phyloP scores from a whole-genome alignment of 495 filamentous ascomycete genomes.

The Lasiosphaeria hispida region DNA sequence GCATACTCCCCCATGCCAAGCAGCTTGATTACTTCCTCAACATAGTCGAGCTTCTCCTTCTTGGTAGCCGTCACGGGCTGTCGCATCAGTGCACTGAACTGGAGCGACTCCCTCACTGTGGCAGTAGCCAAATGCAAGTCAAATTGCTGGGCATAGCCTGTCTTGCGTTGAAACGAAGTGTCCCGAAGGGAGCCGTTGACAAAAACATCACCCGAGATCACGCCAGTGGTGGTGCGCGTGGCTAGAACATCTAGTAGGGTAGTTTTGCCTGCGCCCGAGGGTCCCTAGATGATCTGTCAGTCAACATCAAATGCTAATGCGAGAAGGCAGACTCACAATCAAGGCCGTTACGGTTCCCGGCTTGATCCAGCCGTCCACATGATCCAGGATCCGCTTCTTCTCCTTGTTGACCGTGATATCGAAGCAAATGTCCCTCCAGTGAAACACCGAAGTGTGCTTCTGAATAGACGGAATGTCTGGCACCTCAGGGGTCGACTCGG shows the following conservation, averaged over 20 bases:
- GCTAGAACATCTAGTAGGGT: slow-evolving; percentile 62
- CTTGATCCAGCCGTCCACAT: slow-evolving; percentile 74
- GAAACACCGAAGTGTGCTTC: slow-evolving; percentile 44
- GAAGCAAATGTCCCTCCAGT: slow-evolving; percentile 72
- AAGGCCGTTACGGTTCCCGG: slow-evolving; percentile 74
- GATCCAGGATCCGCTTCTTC: slow-evolving; percentile 59
- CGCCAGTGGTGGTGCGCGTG: slow-evolving; percentile 65
- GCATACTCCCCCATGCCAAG: slow-evolving; percentile 74
- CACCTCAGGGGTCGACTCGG: background rate
- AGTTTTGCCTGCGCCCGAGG: slow-evolving; percentile 74
- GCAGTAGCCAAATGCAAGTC: slow-evolving; percentile 75
- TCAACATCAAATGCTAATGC: slow-evolving; percentile 48
- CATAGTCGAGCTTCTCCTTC: slow-evolving; percentile 72
- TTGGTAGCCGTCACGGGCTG: slow-evolving; percentile 61
- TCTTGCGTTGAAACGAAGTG: slow-evolving; percentile 67
- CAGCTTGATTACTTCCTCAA: slow-evolving; percentile 78
- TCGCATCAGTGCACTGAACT: slow-evolving; percentile 73
- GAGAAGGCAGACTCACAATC: slow-evolving; percentile 57
- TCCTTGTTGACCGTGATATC: slow-evolving; percentile 70
- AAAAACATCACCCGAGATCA: slow-evolving; percentile 67
- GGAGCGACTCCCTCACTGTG: slow-evolving; percentile 78
- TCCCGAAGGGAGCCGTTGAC: slow-evolving; percentile 67
- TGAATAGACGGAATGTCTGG: background rate
- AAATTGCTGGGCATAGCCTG: slow-evolving; percentile 79
- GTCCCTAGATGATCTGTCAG: slow-evolving; percentile 43